These are phyloP conservation scores for Termitomyces titanicus DNA, from an alignment of 768 basidiomycete species.

Conservation along the genomic window DNA sequence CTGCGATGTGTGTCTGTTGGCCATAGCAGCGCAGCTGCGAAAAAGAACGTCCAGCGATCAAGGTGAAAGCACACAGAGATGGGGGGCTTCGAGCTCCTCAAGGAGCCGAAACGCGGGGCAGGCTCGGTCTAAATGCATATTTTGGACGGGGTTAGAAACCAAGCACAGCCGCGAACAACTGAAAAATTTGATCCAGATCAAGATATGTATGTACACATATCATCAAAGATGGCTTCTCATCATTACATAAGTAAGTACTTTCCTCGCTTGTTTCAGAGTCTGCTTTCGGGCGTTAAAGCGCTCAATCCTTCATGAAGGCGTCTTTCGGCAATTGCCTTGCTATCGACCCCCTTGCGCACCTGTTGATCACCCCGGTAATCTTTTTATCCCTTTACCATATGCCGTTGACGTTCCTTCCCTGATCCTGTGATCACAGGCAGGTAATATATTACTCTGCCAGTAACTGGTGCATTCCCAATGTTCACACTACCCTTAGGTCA, in stretches of 20 bases:
- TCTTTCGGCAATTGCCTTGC: too few relatives aligned
- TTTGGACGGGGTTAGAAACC: conserved; percentile 18
- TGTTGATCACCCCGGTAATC: too few relatives aligned
- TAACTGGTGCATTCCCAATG: too few relatives aligned
- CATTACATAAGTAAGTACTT: background rate
- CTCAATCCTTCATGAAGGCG: too few relatives aligned
- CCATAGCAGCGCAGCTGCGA: conserved; percentile 24
- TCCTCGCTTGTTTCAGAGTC: too few relatives aligned
- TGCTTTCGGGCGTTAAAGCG: too few relatives aligned
- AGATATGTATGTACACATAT: background rate
- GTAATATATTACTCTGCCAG: too few relatives aligned
- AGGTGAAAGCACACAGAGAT: conserved; percentile 7
- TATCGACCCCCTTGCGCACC: too few relatives aligned
- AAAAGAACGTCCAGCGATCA: conserved; percentile 23
- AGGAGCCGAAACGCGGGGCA: conserved; percentile 9
- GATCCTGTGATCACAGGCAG: too few relatives aligned
- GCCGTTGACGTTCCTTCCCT: too few relatives aligned
- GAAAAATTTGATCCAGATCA: conserved; percentile 16
- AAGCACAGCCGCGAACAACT: conserved; percentile 16
- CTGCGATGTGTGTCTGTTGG: conserved; percentile 20
- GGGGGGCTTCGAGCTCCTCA: conserved; percentile 23
- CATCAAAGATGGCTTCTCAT: conserved; percentile 13
- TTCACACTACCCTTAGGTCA: too few relatives aligned
- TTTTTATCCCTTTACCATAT: too few relatives aligned
- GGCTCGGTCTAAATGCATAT: conserved; percentile 13